Evolutionary conservation across 768 basidiomycete species (phyloP).

Genomic region (Serendipita sp.): DNA sequence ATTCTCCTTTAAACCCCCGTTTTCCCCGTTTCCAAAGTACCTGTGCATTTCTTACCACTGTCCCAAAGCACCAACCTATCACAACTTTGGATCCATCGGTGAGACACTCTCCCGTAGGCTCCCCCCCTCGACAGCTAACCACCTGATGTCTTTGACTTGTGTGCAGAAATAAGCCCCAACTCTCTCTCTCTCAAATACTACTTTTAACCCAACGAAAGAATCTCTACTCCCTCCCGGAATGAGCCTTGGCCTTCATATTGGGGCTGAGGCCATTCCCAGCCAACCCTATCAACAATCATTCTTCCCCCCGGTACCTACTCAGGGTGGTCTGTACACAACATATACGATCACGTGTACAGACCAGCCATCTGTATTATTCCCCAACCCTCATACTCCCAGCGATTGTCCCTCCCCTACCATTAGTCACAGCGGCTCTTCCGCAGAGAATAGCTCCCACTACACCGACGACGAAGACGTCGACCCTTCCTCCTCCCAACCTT

Average conservation of each 20-base stretch:
- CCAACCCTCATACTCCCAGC: background rate
- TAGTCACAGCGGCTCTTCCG: constrained; percentile 1
- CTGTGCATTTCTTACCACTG: background rate
- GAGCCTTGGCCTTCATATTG: background rate
- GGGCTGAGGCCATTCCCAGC: background rate
- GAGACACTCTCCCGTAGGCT: background rate
- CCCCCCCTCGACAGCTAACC: background rate
- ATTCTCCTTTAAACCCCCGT: background rate
- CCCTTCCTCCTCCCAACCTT: background rate
- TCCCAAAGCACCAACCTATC: background rate
- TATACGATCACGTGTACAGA: constrained; percentile 5
- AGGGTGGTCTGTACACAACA: constrained; percentile 1
- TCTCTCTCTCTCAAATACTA: background rate
- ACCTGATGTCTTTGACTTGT: background rate
- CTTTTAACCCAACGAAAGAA: background rate
- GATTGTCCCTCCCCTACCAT: background rate
- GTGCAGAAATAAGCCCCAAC: background rate
- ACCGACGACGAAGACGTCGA: background rate
- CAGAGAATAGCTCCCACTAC: background rate
- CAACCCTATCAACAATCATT: background rate
- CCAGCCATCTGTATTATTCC: background rate
- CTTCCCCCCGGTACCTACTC: background rate
- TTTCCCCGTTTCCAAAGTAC: background rate
- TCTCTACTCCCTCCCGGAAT: background rate
- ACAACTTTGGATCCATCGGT: background rate